These are phyloP conservation scores for Ophiostoma sp. DNA, from an alignment of 2,329 filamentous ascomycete species.

Conservation along the genomic window DNA sequence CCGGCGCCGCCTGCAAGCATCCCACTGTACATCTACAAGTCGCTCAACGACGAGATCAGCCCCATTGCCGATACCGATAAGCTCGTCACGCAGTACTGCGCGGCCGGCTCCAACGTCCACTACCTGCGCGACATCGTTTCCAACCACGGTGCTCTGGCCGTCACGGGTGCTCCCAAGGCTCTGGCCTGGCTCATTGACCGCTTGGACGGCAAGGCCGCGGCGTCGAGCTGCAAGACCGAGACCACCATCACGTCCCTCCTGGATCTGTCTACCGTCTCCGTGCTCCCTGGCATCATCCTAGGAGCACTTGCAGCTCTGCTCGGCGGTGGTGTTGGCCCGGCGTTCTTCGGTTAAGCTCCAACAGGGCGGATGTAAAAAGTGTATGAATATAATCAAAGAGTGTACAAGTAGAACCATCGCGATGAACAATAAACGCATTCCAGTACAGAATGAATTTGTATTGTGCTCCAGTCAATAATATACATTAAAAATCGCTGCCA, in stretches of 20 bases:
- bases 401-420: background rate
- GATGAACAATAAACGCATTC: no score
- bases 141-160: conserved; percentile 14
- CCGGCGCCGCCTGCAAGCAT: conserved; percentile 28
- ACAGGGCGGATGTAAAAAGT: background rate
- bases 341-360: conserved; percentile 7
- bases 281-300: background rate
- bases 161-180: conserved; percentile 16
- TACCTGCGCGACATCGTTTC: conserved; percentile 17
- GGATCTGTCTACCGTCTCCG: conserved; percentile 4
- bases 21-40: conserved; percentile 44
- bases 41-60: conserved; percentile 37
- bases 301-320: conserved; percentile 11
- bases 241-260: conserved; percentile 13
- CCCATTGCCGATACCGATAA: conserved; percentile 20
- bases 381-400: background rate
- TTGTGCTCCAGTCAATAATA: no score
- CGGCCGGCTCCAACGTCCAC: conserved; percentile 11
- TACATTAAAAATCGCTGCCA: background rate
- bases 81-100: conserved; percentile 19
- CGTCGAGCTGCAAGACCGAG: conserved; percentile 3
- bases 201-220: conserved; percentile 11
- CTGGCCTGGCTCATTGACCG: conserved; percentile 18
- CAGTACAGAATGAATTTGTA: no score
- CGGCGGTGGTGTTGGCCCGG: conserved; percentile 10